Base-by-base conservation (phyloP, 2,329 filamentous ascomycete species). In the Fusarium pseudograminearum region DNA sequence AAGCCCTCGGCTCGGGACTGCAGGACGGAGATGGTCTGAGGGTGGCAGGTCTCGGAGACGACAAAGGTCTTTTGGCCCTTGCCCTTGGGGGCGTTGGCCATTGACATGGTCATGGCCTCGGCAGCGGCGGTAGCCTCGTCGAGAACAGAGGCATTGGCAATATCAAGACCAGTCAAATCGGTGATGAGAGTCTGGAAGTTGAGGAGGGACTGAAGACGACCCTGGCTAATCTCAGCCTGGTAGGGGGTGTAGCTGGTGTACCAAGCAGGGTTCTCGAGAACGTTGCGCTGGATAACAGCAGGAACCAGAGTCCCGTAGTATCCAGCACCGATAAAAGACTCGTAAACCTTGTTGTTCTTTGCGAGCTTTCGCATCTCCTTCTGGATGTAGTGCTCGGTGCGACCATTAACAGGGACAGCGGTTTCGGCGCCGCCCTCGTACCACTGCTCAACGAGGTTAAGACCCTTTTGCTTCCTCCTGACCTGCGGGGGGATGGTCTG, bases 181-280 rank as follows among this genome's bases (percentile, higher is more conserved):
- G 91, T 90, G 16, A 97, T 91, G 81, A 98, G 85, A 18, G 95
- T 98, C 84, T 98, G 95, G 83, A 94, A 98, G 84, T 98, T 98
- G 67, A 98, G 84, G 48, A 98, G 84, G 6, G 93, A 97, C 83
- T 98, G 93, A 65, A 98, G 82, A 55, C 95, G 90, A 31, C 95
- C 95, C 82, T 98, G 95, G 78, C 93, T 97, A 84, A 98, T 97
- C 82, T 98, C 95, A 6, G 95, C 92, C 82, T 98, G 95, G 81
- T 98, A 98, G 20, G 95, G 95, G 0, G 95, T 98, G 80, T 98
- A 98, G 83, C 94, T 97, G 46, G 95, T 98, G 80, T 98, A 98
- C 95, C 95, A 98, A 8, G 91, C 94, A 12, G 95, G 94, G 79
- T 91, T 95, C 84, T 98, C 94, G 54, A 98, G 84, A 15, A 98